These are phyloP conservation scores for Colletotrichum liaoningense DNA, from an alignment of 2,329 filamentous ascomycete genomes.

Conservation along the genomic window DNA sequence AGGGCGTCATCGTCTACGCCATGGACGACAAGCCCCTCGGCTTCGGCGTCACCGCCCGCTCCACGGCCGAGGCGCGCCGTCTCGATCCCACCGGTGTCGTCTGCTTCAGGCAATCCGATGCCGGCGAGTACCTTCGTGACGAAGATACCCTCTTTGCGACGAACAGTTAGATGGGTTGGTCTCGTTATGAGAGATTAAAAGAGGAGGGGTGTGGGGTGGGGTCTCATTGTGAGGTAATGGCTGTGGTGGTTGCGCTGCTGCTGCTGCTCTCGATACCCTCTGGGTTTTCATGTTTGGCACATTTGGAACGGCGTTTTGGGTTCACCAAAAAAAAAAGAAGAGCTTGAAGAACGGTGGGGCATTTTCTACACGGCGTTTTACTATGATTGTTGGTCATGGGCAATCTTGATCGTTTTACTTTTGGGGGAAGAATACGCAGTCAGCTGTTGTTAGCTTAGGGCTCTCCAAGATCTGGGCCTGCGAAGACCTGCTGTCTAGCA, in stretches of 20 bases:
- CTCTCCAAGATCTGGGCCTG: not conserved
- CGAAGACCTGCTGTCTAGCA: not conserved
- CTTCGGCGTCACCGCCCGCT: constrained; percentile 91
- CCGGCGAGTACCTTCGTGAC: constrained; percentile 94
- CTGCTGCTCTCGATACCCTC: not conserved
- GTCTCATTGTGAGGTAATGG: too few relatives aligned
- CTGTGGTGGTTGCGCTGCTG: too few relatives aligned
- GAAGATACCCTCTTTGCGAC: constrained; percentile 74
- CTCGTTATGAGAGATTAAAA: not conserved
- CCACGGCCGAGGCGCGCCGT: constrained; percentile 83
- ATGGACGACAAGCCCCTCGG: constrained; percentile 96
- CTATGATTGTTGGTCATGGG: constrained; percentile 20
- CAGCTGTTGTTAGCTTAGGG: constrained; percentile 11
- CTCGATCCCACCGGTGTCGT: constrained; percentile 92
- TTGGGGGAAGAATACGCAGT: not conserved
- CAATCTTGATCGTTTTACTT: constrained; percentile 13
- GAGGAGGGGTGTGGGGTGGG: too few relatives aligned
- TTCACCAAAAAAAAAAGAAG: constrained; percentile 5
- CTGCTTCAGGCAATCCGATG: constrained; percentile 91
- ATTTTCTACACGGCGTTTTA: constrained; percentile 33
- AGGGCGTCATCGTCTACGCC: constrained; percentile 88
- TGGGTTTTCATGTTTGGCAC: not conserved
- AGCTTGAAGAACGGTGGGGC: constrained; percentile 29
- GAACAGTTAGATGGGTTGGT: constrained; percentile 48
- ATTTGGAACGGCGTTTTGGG: constrained; percentile 30